Percentiles rank a stretch among this genome's conserved stretches.
phyloP scores from a whole-genome alignment of 2,329 filamentous ascomycete genomes.

The Hortaea sp. region DNA sequence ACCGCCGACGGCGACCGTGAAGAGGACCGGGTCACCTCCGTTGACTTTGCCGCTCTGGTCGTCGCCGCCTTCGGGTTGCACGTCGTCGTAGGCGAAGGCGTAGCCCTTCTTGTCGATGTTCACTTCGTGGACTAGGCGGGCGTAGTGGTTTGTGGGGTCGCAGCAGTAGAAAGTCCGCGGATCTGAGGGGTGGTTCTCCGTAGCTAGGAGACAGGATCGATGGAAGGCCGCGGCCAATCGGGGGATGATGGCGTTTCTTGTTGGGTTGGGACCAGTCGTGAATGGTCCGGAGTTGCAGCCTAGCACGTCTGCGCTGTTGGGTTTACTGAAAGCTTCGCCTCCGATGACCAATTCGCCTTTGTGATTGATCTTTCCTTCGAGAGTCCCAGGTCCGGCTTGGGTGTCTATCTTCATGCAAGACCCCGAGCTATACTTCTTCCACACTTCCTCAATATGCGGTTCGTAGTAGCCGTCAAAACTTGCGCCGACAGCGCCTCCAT shows the following conservation, averaged over 20 bases:
- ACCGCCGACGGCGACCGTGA: constrained; percentile 41
- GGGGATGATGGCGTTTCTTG: constrained; percentile 55
- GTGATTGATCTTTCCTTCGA: constrained; percentile 40
- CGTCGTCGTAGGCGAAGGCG: constrained; percentile 53
- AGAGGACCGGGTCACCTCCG: constrained; percentile 35
- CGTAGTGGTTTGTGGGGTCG: constrained; percentile 45
- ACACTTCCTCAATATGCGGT: constrained; percentile 43
- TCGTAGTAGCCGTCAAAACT: constrained; percentile 47
- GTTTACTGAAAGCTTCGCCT: constrained; percentile 44
- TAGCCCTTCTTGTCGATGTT: constrained; percentile 54
- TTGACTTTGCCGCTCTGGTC: constrained; percentile 47
- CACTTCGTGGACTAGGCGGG: constrained; percentile 49
- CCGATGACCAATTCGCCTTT: constrained; percentile 35
- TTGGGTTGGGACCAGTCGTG: constrained; percentile 32
- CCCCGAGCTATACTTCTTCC: constrained; percentile 38
- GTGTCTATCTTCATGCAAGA: constrained; percentile 50
- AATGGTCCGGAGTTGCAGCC: constrained; percentile 58
- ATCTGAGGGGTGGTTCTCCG: constrained; percentile 28
- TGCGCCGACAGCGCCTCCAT: constrained; percentile 36
- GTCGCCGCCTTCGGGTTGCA: constrained; percentile 47
- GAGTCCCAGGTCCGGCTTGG: constrained; percentile 48
- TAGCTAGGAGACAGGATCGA: constrained; percentile 54
- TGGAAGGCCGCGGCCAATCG: constrained; percentile 71
- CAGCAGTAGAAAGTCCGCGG: constrained; percentile 25
- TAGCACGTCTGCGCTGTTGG: constrained; percentile 55